Evolutionary conservation across 164 flowering plant species (phyloP).

Genomic region (Annona cherimola): DNA sequence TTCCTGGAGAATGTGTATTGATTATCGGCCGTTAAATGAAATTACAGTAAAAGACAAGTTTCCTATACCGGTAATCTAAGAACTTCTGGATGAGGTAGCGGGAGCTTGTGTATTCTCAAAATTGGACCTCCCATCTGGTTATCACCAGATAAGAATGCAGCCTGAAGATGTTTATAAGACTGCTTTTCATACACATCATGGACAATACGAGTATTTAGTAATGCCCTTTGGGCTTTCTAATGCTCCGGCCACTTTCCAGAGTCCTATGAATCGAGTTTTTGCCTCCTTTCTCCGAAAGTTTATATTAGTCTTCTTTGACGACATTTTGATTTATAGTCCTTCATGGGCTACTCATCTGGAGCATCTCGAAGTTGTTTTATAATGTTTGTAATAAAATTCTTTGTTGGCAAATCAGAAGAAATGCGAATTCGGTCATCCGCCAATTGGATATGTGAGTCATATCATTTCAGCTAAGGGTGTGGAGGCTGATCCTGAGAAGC

Average conservation of each 20-base stretch:
- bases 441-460: constrained; percentile 2
- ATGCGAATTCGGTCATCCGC: neutral
- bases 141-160: constrained; percentile 2
- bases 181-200: neutral
- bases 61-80: neutral
- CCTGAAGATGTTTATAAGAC: neutral
- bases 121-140: neutral
- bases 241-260: constrained; percentile 3
- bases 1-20: neutral
- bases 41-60: neutral
- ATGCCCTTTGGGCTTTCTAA: constrained; percentile 7
- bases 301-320: constrained; percentile 7
- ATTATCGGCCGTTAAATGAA: neutral
- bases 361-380: neutral
- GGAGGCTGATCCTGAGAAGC: constrained; percentile 1
- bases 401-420: neutral
- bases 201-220: constrained; percentile 4
- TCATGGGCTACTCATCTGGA: neutral
- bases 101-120: neutral
- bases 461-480: neutral
- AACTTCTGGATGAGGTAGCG: neutral
- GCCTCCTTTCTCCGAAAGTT: neutral
- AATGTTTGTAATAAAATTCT: too few relatives aligned
- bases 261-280: neutral
- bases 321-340: neutral